These are phyloP conservation scores for Saccharomyces kudriavzevii DNA, from an alignment of 805 yeast species.

Conservation along the genomic window DNA sequence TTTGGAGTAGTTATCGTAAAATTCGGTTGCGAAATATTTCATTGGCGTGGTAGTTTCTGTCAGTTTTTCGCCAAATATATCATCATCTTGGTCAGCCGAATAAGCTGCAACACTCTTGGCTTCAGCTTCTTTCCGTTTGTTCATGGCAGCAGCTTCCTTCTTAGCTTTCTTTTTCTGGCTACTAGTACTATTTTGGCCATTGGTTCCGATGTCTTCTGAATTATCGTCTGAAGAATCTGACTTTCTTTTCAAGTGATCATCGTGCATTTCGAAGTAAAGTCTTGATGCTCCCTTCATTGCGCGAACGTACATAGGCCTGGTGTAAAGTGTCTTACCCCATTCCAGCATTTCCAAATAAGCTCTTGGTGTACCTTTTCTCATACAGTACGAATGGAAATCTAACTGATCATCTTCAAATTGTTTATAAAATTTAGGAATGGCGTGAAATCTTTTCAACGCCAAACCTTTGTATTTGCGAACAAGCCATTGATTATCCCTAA, in stretches of 20 bases:
- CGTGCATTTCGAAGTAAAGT: conserved; percentile 40
- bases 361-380: conserved; percentile 84
- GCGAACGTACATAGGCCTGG: conserved; percentile 64
- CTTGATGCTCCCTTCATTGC: conserved; percentile 58
- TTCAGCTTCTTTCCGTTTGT: conserved; percentile 48
- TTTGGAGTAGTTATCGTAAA: conserved; percentile 32
- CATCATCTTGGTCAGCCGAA: conserved; percentile 48
- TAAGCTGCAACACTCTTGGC: conserved; percentile 35
- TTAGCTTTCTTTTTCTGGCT: conserved; percentile 43
- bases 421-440: conserved; percentile 58
- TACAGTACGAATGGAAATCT: conserved; percentile 89
- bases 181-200: conserved; percentile 14
- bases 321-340: conserved; percentile 75
- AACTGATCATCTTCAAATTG: conserved; percentile 76
- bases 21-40: conserved; percentile 37
- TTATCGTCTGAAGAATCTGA: conserved; percentile 7
- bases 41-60: conserved; percentile 34
- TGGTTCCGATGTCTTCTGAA: conserved; percentile 6
- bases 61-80: conserved; percentile 49
- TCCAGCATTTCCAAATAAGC: conserved; percentile 65
- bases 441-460: conserved; percentile 68
- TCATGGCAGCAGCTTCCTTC: conserved; percentile 42
- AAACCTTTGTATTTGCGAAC: conserved; percentile 50
- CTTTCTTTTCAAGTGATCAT: conserved; percentile 10
- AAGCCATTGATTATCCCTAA: conserved; percentile 37